These are phyloP conservation scores for Saturnispora mendoncae DNA, from an alignment of 805 yeast genomes.

Conservation along the genomic window DNA sequence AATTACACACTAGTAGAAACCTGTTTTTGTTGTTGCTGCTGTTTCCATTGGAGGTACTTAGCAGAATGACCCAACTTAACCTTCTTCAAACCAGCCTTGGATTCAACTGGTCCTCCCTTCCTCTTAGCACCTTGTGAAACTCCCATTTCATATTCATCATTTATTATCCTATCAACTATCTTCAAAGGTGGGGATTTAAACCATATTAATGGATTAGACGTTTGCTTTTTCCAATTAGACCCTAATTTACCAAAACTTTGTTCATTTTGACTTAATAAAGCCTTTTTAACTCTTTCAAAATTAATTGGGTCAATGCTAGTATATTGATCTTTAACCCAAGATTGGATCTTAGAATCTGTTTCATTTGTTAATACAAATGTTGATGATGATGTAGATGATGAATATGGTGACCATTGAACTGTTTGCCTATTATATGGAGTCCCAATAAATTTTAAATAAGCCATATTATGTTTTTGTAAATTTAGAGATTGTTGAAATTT, in stretches of 20 bases:
- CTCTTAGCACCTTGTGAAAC: conserved; percentile 7
- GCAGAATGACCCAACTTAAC: conserved; percentile 62
- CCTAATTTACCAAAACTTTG: conserved; percentile 4
- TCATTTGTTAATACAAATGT: conserved; percentile 32
- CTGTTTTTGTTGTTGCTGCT: conserved; percentile 9
- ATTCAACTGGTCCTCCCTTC: conserved; percentile 5
- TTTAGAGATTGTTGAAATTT: conserved; percentile 12
- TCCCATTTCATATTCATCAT: conserved; percentile 15
- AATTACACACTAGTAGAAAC: too few relatives aligned
- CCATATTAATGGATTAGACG: conserved; percentile 43
- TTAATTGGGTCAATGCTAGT: conserved; percentile 27
- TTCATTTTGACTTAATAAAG: conserved; percentile 14
- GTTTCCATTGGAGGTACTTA: conserved; percentile 57
- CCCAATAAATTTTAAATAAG: conserved; percentile 24
- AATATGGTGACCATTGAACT: conserved; percentile 26
- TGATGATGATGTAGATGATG: conserved; percentile 25
- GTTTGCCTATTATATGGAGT: conserved; percentile 26
- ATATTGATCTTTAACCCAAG: conserved; percentile 28
- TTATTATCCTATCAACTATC: conserved; percentile 32
- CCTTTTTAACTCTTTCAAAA: conserved; percentile 22
- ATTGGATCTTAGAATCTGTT: conserved; percentile 27
- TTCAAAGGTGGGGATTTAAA: conserved; percentile 58
- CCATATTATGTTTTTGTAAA: conserved; percentile 9
- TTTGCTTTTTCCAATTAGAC: conserved; percentile 1
- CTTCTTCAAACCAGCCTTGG: conserved; percentile 21